These are phyloP conservation scores for Leccinum ochraceum DNA, from an alignment of 768 basidiomycete genomes.

Conservation along the genomic window DNA sequence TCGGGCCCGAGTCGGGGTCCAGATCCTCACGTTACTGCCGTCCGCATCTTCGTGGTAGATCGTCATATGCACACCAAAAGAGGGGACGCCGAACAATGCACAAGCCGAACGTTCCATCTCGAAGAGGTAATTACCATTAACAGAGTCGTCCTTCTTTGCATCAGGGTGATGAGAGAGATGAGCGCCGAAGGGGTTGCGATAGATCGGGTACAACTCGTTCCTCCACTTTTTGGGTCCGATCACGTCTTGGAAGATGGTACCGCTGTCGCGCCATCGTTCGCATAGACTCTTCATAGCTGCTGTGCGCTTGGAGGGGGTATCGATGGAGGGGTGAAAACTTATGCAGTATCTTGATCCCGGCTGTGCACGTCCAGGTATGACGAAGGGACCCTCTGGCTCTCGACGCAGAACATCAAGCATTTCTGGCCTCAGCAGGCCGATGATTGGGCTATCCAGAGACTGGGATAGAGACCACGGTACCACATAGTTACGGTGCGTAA, in stretches of 20 bases:
- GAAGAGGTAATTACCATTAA: constrained; percentile 68
- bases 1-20: constrained; percentile 83
- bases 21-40: constrained; percentile 52
- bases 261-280: constrained; percentile 72
- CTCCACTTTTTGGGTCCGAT: constrained; percentile 85
- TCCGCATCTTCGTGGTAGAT: constrained; percentile 51
- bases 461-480: constrained; percentile 57
- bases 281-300: constrained; percentile 64
- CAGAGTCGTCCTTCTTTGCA: constrained; percentile 33
- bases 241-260: constrained; percentile 53
- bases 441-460: constrained; percentile 51
- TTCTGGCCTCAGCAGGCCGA: constrained; percentile 61
- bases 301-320: constrained; percentile 61
- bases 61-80: constrained; percentile 92
- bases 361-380: constrained; percentile 35
- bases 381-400: constrained; percentile 49
- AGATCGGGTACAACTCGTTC: constrained; percentile 79
- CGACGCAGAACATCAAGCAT: constrained; percentile 53
- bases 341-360: constrained; percentile 33
- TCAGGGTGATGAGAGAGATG: constrained; percentile 37
- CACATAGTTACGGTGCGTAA: constrained; percentile 43
- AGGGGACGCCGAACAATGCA: constrained; percentile 84
- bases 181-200: constrained; percentile 64
- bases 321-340: constrained; percentile 51
- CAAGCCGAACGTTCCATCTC: constrained; percentile 90